A percentile compares a stretch with the other conserved stretches of the same genome.
Evolutionary conservation across 306 rosid genomes (phyloP).

Genomic region (Psophocarpus tetragonolobus): DNA sequence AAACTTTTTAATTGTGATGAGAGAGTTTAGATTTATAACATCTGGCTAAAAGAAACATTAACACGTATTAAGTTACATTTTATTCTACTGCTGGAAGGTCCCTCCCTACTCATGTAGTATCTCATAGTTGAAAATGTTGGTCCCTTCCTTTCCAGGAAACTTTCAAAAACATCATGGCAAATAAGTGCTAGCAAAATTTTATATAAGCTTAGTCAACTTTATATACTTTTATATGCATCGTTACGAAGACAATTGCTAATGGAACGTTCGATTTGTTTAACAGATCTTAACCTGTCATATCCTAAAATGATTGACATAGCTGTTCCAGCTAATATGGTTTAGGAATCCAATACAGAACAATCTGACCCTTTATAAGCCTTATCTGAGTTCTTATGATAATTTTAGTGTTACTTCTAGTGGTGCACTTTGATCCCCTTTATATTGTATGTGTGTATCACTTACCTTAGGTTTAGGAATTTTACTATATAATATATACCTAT

Average conservation of each 20-base stretch:
- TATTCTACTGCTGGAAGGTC: constrained; percentile 20
- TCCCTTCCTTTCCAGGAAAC: constrained; percentile 65
- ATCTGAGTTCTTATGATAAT: background rate
- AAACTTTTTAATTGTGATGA: constrained; percentile 13
- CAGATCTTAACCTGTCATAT: constrained; percentile 89
- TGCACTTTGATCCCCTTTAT: background rate
- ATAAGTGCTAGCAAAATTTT: constrained; percentile 53
- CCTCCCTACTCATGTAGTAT: background rate
- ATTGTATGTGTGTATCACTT: background rate
- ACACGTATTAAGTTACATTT: background rate
- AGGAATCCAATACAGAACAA: constrained; percentile 71
- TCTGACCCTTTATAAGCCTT: constrained; percentile 26
- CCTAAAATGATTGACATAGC: constrained; percentile 94
- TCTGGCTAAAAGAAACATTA: background rate
- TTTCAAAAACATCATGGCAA: constrained; percentile 77
- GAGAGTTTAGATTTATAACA: constrained; percentile 16
- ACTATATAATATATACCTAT: background rate
- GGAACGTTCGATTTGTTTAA: background rate
- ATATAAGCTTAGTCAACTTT: background rate
- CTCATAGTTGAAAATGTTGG: constrained; percentile 30
- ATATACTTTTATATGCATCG: background rate
- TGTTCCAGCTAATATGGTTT: constrained; percentile 85
- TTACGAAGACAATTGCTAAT: constrained; percentile 22
- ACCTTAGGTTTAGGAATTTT: background rate
- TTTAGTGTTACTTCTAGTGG: background rate